Percentiles rank a stretch among this genome's conserved stretches.
Conservation (phyloP, 169 alveolate species). For the Plasmodium ovale region DNA sequence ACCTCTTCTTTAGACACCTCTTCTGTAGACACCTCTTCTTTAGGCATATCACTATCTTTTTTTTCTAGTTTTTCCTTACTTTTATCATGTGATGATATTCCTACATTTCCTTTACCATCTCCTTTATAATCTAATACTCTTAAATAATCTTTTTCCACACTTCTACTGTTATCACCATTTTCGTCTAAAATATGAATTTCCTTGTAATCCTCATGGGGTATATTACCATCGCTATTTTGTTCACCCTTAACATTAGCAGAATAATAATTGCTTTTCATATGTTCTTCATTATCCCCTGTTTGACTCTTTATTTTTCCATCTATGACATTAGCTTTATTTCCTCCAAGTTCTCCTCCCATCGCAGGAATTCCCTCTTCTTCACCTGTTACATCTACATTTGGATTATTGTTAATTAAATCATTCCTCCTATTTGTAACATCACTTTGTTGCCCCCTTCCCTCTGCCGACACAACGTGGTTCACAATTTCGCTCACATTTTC, state of each 20-base stretch:
- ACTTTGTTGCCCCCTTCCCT: neutral
- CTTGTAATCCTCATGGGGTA: neutral
- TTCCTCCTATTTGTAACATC: neutral
- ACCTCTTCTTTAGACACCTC: neutral
- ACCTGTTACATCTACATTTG: neutral
- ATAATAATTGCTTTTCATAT: neutral
- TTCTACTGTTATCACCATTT: neutral
- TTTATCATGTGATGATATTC: conserved; percentile 14
- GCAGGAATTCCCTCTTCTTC: neutral
- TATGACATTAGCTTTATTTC: neutral
- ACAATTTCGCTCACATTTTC: no score
- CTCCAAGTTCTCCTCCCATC: neutral
- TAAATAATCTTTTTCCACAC: neutral
- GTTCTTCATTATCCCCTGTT: neutral
- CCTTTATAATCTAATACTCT: neutral
- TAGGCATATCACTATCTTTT: neutral
- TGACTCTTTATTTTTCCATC: neutral
- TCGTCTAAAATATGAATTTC: conserved; percentile 6
- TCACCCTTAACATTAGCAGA: neutral
- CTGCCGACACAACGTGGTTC: no score
- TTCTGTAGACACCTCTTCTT: neutral
- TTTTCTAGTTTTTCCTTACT: no score
- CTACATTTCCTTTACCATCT: neutral
- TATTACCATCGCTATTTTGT: no score
- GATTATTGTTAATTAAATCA: neutral